These are phyloP conservation scores for Conoideocrella luteorostrata DNA, from an alignment of 2,329 filamentous ascomycete genomes.

Conservation along the genomic window DNA sequence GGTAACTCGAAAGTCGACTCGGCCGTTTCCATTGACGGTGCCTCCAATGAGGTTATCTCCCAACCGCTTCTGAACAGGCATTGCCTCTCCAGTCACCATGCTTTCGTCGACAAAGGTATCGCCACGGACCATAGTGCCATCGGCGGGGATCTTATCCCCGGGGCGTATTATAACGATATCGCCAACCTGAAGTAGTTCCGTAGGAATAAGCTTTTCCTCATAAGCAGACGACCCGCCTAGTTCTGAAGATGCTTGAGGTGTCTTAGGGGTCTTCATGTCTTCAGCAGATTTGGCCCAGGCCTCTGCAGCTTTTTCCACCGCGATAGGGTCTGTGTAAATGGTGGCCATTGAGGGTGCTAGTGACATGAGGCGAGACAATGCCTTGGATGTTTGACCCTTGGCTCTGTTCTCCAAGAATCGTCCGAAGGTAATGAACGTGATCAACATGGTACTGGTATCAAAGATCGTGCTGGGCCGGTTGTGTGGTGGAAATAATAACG, in stretches of 20 bases:
- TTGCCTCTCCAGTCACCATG: constrained; percentile 97
- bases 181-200: constrained; percentile 87
- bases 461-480: constrained; percentile 82
- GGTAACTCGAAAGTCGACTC: constrained; percentile 87
- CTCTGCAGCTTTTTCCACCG: constrained; percentile 84
- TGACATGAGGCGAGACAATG: constrained; percentile 90
- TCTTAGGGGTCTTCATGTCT: constrained; percentile 34
- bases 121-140: constrained; percentile 78
- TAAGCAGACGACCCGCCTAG: constrained; percentile 50
- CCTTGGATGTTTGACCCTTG: constrained; percentile 93
- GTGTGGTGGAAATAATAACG: constrained; percentile 68
- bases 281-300: constrained; percentile 48
- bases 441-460: constrained; percentile 96
- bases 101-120: constrained; percentile 95
- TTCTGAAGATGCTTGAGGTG: constrained; percentile 22
- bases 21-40: constrained; percentile 89
- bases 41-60: constrained; percentile 79
- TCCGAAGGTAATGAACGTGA: constrained; percentile 89
- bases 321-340: constrained; percentile 91
- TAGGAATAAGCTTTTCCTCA: constrained; percentile 84
- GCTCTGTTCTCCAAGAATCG: constrained; percentile 90
- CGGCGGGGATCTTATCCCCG: constrained; percentile 93
- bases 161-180: constrained; percentile 90
- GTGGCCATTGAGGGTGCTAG: constrained; percentile 93
- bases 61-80: constrained; percentile 85